Base-by-base conservation (phyloP, 2,329 filamentous ascomycete species). In the Nigrograna mackinnonii region DNA sequence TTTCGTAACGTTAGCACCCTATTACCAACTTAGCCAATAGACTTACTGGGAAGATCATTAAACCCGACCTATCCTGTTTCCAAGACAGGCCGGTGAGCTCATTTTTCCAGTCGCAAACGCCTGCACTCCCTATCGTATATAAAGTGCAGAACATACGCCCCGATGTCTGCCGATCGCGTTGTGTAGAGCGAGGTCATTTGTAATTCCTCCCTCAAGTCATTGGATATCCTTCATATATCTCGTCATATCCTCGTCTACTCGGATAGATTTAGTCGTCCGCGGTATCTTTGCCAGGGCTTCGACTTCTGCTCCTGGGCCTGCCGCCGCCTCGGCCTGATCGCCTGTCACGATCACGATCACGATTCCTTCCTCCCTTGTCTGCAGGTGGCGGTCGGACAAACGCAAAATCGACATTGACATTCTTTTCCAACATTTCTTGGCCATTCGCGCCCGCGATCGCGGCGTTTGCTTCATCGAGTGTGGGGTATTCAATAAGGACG, bases 401-500 rank as follows among this genome's bases (percentile, higher is more conserved):
- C 1, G 88, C 89, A 69, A 91, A 94, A 71, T 94, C 89, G 47
- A 92, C 88, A 45, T 80, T 74, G 51, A 94, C 79, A 6, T 85
- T 89, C 76, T 94, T 88, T 57, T 94, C 89, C 33, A 94, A 79
- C 42, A 94, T 74, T 68, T 91, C 88, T 31, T 84, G 83, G 49
- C 83, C 77, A 67, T 94, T 81, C n/a, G 86, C 86, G 57, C 84
- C 85, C 66, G 90, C 84, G 60, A 94, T 89, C 33, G 89, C 89
- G n/a, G 85, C 86, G 50, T 86, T 82, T 12, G 89, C 89, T 67
- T 94, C 89, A 50, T 84, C 79, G 30, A 91, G 75, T 1, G 88
- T 92, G 1, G 87, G 77, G 69, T 91, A 94, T 67, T 94, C 89
- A 67, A 94, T 91, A 55, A 94, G 73, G 21, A 86, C 88, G 70